These are phyloP conservation scores for Orbilia quercus DNA, from an alignment of 2,329 filamentous ascomycete species.

Conservation along the genomic window DNA sequence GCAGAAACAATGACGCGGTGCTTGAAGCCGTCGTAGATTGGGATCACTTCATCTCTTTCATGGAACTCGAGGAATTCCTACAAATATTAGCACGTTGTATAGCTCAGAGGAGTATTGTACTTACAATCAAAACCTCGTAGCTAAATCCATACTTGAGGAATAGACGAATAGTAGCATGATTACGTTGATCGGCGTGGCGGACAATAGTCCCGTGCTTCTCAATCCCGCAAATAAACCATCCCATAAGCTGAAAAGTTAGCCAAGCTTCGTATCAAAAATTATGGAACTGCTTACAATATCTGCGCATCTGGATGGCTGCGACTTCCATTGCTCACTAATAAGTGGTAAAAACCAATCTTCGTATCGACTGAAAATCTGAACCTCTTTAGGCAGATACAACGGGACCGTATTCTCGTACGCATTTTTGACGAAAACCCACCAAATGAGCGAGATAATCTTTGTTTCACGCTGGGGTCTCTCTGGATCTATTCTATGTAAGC, in stretches of 20 bases:
- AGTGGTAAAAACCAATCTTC: conserved; percentile 44
- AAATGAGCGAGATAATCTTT: conserved; percentile 36
- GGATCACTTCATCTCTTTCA: conserved; percentile 15
- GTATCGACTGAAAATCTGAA: conserved; percentile 23
- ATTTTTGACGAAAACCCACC: conserved; percentile 54
- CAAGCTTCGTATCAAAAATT: too few relatives aligned
- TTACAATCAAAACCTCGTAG: conserved; percentile 23
- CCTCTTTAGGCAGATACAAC: conserved; percentile 10
- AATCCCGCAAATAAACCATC: conserved; percentile 41
- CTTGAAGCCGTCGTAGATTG: conserved; percentile 25
- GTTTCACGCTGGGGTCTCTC: neutral
- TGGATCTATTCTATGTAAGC: conserved; percentile 11
- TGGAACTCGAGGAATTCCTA: conserved; percentile 36
- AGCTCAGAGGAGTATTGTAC: neutral
- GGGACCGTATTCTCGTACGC: conserved; percentile 26
- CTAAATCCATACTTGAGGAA: conserved; percentile 20
- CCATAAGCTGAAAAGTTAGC: too few relatives aligned
- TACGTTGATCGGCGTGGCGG: conserved; percentile 23
- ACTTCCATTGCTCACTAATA: conserved; percentile 39
- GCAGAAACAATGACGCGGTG: conserved; percentile 36
- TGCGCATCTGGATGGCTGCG: conserved; percentile 15
- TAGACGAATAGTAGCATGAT: conserved; percentile 12
- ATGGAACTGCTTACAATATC: conserved; percentile 34
- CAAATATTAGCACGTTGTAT: neutral
- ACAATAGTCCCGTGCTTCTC: conserved; percentile 36